Evolutionary conservation across 257 asterid species (phyloP).

Genomic region (Scutellaria minor): DNA sequence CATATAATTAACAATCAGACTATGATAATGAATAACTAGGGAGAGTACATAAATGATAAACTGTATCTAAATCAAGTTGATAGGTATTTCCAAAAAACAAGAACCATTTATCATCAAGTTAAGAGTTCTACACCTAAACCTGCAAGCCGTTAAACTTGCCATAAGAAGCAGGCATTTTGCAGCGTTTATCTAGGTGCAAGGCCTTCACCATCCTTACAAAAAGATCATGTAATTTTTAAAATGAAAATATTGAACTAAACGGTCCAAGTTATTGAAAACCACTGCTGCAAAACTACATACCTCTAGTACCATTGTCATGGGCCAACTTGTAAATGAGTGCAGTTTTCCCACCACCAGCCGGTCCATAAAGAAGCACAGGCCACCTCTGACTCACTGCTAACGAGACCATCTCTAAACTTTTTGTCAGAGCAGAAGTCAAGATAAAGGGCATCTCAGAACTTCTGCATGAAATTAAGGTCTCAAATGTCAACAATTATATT

Average conservation of each 20-base stretch:
- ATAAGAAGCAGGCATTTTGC: background rate
- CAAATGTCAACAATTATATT: constrained; percentile 22
- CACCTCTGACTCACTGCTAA: constrained; percentile 89
- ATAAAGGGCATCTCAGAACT: constrained; percentile 59
- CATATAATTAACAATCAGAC: no score
- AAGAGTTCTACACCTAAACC: background rate
- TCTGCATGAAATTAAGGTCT: constrained; percentile 46
- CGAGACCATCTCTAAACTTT: constrained; percentile 78
- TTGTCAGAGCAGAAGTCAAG: constrained; percentile 64
- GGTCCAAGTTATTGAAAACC: background rate
- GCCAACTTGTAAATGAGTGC: constrained; percentile 75
- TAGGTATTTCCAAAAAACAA: background rate
- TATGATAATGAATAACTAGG: no score
- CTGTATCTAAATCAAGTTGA: background rate
- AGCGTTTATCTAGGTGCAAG: background rate
- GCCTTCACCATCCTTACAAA: background rate
- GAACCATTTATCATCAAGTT: constrained; percentile 7
- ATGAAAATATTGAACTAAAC: background rate
- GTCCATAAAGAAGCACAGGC: constrained; percentile 97
- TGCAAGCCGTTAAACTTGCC: background rate
- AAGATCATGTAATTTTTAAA: background rate
- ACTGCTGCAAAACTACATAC: constrained; percentile 44
- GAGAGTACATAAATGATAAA: background rate
- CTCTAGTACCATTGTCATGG: constrained; percentile 59
- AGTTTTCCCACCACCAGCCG: constrained; percentile 92